These are phyloP conservation scores for Parietaria judaica DNA, from an alignment of 306 rosid species.

Conservation along the genomic window DNA sequence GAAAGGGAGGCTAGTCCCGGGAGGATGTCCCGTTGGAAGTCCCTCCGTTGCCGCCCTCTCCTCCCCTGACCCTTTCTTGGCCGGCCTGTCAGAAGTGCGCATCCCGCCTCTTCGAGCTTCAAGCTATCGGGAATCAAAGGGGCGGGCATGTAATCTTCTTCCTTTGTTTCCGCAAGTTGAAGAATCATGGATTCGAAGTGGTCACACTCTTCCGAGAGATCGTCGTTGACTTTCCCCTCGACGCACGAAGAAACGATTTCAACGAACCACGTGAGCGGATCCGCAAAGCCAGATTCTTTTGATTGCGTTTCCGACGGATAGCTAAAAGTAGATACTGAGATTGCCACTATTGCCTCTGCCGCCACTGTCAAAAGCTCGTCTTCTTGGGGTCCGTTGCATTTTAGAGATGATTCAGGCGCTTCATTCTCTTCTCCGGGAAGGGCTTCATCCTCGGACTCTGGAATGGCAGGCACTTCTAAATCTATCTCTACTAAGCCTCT, in stretches of 20 bases:
- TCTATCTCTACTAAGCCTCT: slow-evolving; percentile 43
- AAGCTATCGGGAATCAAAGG: slow-evolving; percentile 75
- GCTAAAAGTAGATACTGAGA: slow-evolving; percentile 41
- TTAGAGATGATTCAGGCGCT: slow-evolving; percentile 21
- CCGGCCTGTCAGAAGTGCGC: slow-evolving; percentile 36
- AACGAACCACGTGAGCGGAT: slow-evolving; percentile 65
- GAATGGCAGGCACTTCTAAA: slow-evolving; percentile 58
- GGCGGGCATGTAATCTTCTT: slow-evolving; percentile 90
- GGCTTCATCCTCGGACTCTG: slow-evolving; percentile 42
- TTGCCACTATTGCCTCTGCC: slow-evolving; percentile 71
- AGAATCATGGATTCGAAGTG: slow-evolving; percentile 77
- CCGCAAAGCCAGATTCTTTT: slow-evolving; percentile 27
- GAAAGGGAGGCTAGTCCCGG: slow-evolving; percentile 82
- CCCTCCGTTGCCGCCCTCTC: slow-evolving; percentile 92
- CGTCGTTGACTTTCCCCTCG: slow-evolving; percentile 24
- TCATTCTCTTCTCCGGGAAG: slow-evolving; percentile 32
- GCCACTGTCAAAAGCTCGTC: slow-evolving; percentile 58
- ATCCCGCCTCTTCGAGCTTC: slow-evolving; percentile 57
- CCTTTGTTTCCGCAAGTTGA: slow-evolving; percentile 48
- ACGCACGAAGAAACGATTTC: slow-evolving; percentile 50
- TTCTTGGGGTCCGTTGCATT: slow-evolving; percentile 21
- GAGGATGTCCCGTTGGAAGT: slow-evolving; percentile 95
- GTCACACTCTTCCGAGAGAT: slow-evolving; percentile 42
- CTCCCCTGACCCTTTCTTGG: slow-evolving; percentile 74
- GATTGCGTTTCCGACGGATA: slow-evolving; percentile 25